phyloP scores from a whole-genome alignment of 2,329 filamentous ascomycete species.

The Stagonosporopsis chrysanthemi region DNA sequence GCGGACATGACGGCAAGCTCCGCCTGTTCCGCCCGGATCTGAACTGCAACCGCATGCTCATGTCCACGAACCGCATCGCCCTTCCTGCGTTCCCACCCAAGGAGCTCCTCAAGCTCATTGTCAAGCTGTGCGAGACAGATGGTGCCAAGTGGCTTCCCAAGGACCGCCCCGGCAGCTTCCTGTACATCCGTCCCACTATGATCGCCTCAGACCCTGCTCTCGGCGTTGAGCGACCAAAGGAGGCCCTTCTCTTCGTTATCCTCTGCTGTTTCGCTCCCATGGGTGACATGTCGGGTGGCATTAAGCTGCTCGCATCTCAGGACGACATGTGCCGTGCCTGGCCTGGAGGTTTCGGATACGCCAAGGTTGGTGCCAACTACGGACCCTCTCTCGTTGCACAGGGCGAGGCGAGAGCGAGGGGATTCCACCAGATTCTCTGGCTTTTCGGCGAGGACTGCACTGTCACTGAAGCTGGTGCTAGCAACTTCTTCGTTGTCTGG shows the following conservation, averaged over 20 bases:
- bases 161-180: conserved; percentile 70
- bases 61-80: conserved; percentile 68
- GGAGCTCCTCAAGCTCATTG: conserved; percentile 77
- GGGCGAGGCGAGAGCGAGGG: conserved; percentile 72
- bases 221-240: conserved; percentile 78
- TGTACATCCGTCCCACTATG: conserved; percentile 87
- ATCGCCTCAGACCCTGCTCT: conserved; percentile 84
- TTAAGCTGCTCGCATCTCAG: conserved; percentile 79
- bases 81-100: conserved; percentile 75
- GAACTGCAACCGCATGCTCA: conserved; percentile 71
- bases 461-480: conserved; percentile 90
- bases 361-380: conserved; percentile 94
- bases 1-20: conserved; percentile 72
- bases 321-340: conserved; percentile 89
- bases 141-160: conserved; percentile 80
- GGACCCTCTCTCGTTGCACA: conserved; percentile 83
- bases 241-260: conserved; percentile 91
- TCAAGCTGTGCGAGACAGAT: conserved; percentile 75
- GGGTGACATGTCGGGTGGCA: conserved; percentile 44
- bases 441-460: conserved; percentile 78
- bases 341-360: conserved; percentile 91
- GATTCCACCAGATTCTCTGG: conserved; percentile 94
- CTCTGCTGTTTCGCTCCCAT: conserved; percentile 58
- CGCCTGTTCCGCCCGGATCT: conserved; percentile 79
- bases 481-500: conserved; percentile 91